Base-by-base conservation (phyloP, 75 land plant genomes). In the Azolla pinnata region DNA sequence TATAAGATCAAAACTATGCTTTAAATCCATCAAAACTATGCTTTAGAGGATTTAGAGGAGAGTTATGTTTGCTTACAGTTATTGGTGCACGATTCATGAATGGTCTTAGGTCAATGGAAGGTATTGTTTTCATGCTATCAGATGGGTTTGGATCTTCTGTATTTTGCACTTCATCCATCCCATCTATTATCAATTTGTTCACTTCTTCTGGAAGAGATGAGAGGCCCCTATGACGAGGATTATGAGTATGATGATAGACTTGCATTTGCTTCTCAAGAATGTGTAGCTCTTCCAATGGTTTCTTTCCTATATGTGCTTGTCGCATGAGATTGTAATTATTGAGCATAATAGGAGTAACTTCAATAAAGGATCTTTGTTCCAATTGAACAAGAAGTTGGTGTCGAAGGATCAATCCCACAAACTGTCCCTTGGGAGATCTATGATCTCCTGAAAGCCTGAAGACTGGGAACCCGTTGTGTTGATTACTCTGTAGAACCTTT, bases 401-500 rank as follows among this genome's bases (percentile, higher is more conserved):
- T 26, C 77, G 40, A 31, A 75, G 45, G 20, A 75, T 64, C 10
- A 75, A 44, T 16, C 77, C 75, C 50, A 64, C 63, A 33, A 70
- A 48, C 33, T 70, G 50, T 19, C 67, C 77, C 18, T 19, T 23
- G 18, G 23, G 33, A 26, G 32, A 29, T n/a, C 16, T 29, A 1
- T 71, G 29, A 19, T 29, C 44, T 23, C 49, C 10, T 7, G 68
- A 29, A 49, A 46, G 44, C 33, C 67, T 54, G 18, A 75, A 57
- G 18, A 75, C 75, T 26, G 77, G 75, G 44, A 75, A 75, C 2
- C 77, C 77, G 32, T 75, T 75, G 63, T 75, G 75, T 12, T 52
- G 54, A 28, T 48, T 64, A 23, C 55, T 64, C n/a, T 60, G 42
- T 28, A 75, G 56, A 48, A 75, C 62, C 27, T 71, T 45, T 23